Evolutionary conservation across 2,329 filamentous ascomycete species (phyloP).

Genomic region (Ophiocordyceps australis): DNA sequence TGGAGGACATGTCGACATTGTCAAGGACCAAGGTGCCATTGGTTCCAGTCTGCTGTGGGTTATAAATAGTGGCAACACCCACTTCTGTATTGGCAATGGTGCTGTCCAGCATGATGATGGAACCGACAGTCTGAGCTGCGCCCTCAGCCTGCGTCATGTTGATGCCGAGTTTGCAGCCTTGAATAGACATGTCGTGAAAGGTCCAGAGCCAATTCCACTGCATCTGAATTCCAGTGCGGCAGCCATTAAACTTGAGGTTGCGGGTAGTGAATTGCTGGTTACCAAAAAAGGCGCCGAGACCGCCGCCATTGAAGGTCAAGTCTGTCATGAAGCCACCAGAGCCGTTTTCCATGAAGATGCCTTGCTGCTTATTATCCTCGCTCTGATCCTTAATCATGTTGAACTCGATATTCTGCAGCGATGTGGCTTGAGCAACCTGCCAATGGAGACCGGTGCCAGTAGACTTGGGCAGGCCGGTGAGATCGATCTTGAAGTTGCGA

Average conservation of each 20-base stretch:
- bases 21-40: conserved; percentile 44
- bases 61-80: conserved; percentile 20
- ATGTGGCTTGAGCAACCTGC: conserved; percentile 73
- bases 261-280: conserved; percentile 79
- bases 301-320: conserved; percentile 67
- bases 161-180: conserved; percentile 56
- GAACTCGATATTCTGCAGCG: conserved; percentile 65
- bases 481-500: conserved; percentile 66
- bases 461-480: conserved; percentile 43
- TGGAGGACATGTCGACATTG: conserved; percentile 59
- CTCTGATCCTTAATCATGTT: conserved; percentile 54
- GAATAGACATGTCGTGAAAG: conserved; percentile 58
- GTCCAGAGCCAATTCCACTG: conserved; percentile 89
- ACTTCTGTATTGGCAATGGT: conserved; percentile 57
- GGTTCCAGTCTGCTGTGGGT: not conserved
- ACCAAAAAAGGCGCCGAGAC: conserved; percentile 61
- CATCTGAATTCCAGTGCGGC: conserved; percentile 70
- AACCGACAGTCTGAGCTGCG: conserved; percentile 59
- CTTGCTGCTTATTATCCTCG: conserved; percentile 49
- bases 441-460: conserved; percentile 60
- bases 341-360: conserved; percentile 73
- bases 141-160: conserved; percentile 49
- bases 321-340: conserved; percentile 74
- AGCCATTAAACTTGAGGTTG: conserved; percentile 67
- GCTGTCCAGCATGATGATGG: conserved; percentile 68